Base-by-base conservation (phyloP, 2,329 filamentous ascomycete genomes). In the Plenodomus lindquistii region DNA sequence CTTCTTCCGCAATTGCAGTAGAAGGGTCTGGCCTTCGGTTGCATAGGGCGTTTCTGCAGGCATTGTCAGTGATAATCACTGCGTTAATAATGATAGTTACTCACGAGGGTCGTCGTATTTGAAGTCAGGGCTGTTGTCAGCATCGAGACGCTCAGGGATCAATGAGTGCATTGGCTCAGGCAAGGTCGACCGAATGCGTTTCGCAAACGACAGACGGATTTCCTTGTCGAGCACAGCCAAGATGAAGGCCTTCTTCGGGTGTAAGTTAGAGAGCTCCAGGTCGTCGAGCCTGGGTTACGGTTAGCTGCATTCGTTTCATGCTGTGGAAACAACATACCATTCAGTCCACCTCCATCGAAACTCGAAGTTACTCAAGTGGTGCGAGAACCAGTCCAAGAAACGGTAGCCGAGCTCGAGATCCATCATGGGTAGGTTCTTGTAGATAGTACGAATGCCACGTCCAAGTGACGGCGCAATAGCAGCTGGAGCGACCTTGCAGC, bases 331-430 rank as follows among this genome's bases (percentile, higher is more conserved):
- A 9, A 74, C 79, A 62, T 72, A 84, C 94, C 94, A 99, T 75
- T 99, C 94, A 15, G 88, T 87, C 94, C 94, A 99, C 75, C 97
- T 97, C 94, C 94, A 99, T 9, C 94, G 94, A 71, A 97, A 99
- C 44, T 96, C 94, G 69, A 99, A 99, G 76, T 99, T 99, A 76
- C 92, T 97, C 59, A 99, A 77, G 76, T 99, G 94, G 71, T 99
- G 94, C 16, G 93, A 84, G 68, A 99, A 99, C 94, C 94, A 99
- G 71, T 97, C 93, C 68, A 96, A 80, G 75, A 97, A 97, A 20
- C 94, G 85, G 65, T 92, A 88, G 46, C 80, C 82, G 37, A 99
- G 77, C 73, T 97, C 92, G 40, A 97, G 79, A 66, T 99, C 94
- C 79, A 97, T 85, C 2, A 81, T 83, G 50, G 91, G 86, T 9